phyloP scores from a whole-genome alignment of 73 alveolate genomes.

The Stentor roeselii region DNA sequence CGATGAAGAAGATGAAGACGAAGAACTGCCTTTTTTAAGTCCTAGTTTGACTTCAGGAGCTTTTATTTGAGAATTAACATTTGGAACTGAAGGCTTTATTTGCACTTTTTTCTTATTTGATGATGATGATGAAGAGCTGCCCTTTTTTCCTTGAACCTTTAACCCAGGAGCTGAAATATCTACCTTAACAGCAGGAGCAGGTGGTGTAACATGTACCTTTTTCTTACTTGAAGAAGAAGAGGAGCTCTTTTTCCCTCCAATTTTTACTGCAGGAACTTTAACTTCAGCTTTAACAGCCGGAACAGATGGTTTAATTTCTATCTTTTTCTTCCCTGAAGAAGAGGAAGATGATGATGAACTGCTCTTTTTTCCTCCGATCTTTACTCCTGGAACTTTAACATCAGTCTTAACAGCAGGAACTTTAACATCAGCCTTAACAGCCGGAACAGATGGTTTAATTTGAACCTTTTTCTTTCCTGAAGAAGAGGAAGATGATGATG shows the following conservation, averaged over 20 bases:
- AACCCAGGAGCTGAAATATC: background rate
- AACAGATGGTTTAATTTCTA: background rate
- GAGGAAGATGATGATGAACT: background rate
- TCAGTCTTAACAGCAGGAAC: constrained; percentile 2
- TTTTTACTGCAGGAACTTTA: background rate
- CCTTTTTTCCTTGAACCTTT: background rate
- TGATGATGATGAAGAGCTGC: background rate
- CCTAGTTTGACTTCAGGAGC: background rate
- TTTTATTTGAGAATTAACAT: background rate
- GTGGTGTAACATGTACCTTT: background rate
- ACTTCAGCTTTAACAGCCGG: constrained; percentile 19
- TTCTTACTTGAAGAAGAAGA: background rate
- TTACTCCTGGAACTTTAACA: background rate
- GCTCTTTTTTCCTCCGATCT: background rate
- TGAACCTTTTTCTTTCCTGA: background rate
- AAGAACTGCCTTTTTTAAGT: background rate
- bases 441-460: background rate
- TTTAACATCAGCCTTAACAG: background rate
- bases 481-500: background rate
- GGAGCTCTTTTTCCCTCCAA: background rate
- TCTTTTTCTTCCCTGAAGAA: background rate
- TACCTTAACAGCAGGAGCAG: constrained; percentile 1
- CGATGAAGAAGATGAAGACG: background rate
- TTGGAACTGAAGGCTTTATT: background rate
- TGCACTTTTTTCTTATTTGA: background rate